Base-by-base conservation (phyloP, 495 filamentous ascomycete genomes). In the Podospora conica region DNA sequence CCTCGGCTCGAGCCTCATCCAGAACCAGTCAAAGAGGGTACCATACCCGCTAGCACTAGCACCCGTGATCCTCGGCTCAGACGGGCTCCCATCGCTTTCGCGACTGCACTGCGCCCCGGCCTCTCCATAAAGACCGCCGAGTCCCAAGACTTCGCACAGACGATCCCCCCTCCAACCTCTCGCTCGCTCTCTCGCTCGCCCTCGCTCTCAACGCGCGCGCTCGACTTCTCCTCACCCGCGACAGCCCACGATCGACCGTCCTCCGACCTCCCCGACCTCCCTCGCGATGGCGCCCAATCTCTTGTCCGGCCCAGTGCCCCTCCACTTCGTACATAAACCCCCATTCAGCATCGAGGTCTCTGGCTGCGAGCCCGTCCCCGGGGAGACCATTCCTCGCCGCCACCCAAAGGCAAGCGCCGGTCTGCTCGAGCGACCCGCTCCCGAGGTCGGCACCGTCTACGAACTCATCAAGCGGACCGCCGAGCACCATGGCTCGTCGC, bases 381-480 rank as follows among this genome's bases (percentile, higher is more conserved):
- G 87, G 73, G 87, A 90, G 72, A 88, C 87, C 15, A 83, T 85
- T 64, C 87, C 87, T 8, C 83, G 83, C 65, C 81, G 86, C 23
- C 85, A 89, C 68, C 69, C 79, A 65, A 79, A 80, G 66, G 79
- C 80, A 25, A 82, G 80, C 63, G 75, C 88, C 60, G 81, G 76
- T 24, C 82, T 90, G 22, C 68, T 77, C 40, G 72, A 74, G 9
- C 80, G 74, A 12, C 86, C 86, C 0, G 76, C 80, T 18, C 77
- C 82, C 20, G 81, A 79, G 57, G 78, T 88, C 66, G 68, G 73
- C 61, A 89, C 87, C 21, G 78, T 86, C 25, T 88, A 80, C 70
- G 86, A 89, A 68, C 77, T 90, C 31, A 71, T 89, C 56, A 80
- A 78, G 58, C 72, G 82, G 25, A 82, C 80, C 61, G 82, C 85